A percentile compares a stretch with the other conserved stretches of the same genome.
Evolutionary conservation across 2,329 filamentous ascomycete genomes (phyloP).

Genomic region (Trichoderma oligosporum): DNA sequence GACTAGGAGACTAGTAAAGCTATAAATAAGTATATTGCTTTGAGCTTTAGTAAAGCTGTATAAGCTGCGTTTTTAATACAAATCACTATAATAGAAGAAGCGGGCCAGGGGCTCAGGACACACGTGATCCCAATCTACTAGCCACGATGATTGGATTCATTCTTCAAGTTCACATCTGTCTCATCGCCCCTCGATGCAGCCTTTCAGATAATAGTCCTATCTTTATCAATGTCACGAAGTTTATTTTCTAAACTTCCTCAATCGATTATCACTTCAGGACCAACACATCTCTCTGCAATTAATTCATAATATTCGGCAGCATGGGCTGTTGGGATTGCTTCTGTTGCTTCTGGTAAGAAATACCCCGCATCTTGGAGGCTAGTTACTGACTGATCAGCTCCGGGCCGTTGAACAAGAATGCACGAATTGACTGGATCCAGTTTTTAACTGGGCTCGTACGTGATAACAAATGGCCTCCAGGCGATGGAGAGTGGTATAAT

Average conservation of each 20-base stretch:
- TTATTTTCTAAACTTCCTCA: not conserved
- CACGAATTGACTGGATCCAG: not conserved
- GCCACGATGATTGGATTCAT: too few species aligned
- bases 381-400: not conserved
- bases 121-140: too few species aligned
- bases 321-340: slow-evolving; percentile 10
- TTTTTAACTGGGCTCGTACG: not conserved
- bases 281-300: not conserved
- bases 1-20: too few species aligned
- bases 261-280: not conserved
- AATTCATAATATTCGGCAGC: not conserved
- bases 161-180: too few species aligned
- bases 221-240: not conserved
- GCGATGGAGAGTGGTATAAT: slow-evolving; percentile 7
- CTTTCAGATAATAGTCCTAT: too few species aligned
- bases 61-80: too few species aligned
- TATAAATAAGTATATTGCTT: too few species aligned
- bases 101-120: too few species aligned
- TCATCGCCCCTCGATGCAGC: too few species aligned
- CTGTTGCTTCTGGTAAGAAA: slow-evolving; percentile 5
- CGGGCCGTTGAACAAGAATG: not conserved
- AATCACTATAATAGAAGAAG: too few species aligned
- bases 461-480: not conserved
- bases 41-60: too few species aligned
- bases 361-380: not conserved